Evolutionary conservation across 306 rosid species (phyloP).

Genomic region (Dicorynia guianensis): DNA sequence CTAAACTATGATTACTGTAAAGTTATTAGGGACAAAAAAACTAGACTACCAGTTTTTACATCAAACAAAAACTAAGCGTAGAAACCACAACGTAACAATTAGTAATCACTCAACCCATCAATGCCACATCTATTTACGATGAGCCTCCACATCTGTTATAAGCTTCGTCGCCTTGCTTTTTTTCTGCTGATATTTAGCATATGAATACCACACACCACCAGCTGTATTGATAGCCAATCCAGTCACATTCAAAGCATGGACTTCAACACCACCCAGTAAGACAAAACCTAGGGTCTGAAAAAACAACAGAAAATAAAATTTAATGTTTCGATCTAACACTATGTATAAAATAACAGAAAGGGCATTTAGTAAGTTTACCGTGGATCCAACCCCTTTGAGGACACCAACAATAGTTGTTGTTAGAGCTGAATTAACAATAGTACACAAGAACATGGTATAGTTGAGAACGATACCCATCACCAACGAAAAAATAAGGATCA

Average conservation of each 20-base stretch:
- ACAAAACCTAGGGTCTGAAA: conserved; percentile 88
- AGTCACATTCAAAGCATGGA: conserved; percentile 79
- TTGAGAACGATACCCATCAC: conserved; percentile 93
- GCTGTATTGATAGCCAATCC: conserved; percentile 93
- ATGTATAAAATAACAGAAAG: conserved; percentile 2
- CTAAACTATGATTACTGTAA: conserved; percentile 17
- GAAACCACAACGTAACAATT: conserved; percentile 32
- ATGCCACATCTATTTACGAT: conserved; percentile 58
- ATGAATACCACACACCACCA: conserved; percentile 95
- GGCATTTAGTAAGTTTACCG: conserved; percentile 57
- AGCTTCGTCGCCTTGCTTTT: conserved; percentile 61
- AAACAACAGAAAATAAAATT: conserved; percentile 27
- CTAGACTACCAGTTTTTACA: conserved; percentile 24
- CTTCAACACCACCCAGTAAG: conserved; percentile 84
- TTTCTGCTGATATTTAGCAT: conserved; percentile 84
- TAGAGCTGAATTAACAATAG: conserved; percentile 91
- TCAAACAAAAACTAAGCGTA: conserved; percentile 4
- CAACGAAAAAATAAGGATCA: conserved; percentile 78
- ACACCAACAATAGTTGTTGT: conserved; percentile 96
- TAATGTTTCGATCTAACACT: neutral
- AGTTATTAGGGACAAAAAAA: neutral
- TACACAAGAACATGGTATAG: conserved; percentile 98
- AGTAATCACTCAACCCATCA: conserved; percentile 30
- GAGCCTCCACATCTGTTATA: conserved; percentile 63
- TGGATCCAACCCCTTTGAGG: conserved; percentile 98